phyloP scores from a whole-genome alignment of 2,329 filamentous ascomycete species.

The Claviceps arundinis region DNA sequence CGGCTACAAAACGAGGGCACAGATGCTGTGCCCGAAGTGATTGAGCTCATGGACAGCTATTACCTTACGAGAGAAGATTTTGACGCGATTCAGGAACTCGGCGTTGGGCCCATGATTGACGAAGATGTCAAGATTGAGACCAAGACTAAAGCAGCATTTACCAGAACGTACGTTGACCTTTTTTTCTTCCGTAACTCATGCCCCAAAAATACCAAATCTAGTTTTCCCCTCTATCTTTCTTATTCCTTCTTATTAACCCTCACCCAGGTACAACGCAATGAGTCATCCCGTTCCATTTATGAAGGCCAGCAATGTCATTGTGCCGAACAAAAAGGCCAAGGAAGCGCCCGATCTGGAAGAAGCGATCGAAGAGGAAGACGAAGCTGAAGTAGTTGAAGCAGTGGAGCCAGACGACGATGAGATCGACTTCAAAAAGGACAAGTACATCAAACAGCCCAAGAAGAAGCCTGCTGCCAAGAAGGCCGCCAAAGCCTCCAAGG shows the following conservation, averaged over 20 bases:
- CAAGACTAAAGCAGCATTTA: constrained; percentile 81
- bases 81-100: constrained; percentile 82
- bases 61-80: constrained; percentile 91
- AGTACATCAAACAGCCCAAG: constrained; percentile 90
- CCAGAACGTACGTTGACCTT: constrained; percentile 54
- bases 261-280: constrained; percentile 63
- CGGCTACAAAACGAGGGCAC: constrained; percentile 67
- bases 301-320: constrained; percentile 69
- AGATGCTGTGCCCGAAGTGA: constrained; percentile 68
- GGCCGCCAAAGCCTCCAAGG: constrained; percentile 32
- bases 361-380: constrained; percentile 84
- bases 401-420: constrained; percentile 58
- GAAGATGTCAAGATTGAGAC: constrained; percentile 64
- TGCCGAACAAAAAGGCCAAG: constrained; percentile 55
- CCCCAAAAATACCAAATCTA: not conserved
- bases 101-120: constrained; percentile 72
- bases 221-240: not conserved
- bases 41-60: constrained; percentile 94
- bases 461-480: constrained; percentile 38
- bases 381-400: constrained; percentile 45
- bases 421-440: constrained; percentile 81
- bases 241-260: not conserved
- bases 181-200: not conserved
- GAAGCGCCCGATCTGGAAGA: constrained; percentile 91
- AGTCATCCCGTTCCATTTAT: constrained; percentile 90